phyloP scores from a whole-genome alignment of 2,329 filamentous ascomycete species.

The Beauveria pseudobassiana region DNA sequence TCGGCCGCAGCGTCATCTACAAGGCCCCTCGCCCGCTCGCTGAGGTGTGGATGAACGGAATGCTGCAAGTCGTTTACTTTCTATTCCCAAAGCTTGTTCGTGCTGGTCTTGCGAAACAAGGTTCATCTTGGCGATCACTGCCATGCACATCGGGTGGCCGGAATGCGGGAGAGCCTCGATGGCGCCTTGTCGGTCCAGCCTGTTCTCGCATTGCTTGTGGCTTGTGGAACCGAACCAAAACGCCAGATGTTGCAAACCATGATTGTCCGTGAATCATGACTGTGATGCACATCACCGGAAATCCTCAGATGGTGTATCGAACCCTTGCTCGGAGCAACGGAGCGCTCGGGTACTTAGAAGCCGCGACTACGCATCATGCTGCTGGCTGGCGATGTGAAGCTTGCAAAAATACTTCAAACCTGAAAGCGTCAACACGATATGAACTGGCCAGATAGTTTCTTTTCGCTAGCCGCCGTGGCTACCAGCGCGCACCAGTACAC shows the following conservation, averaged over 20 bases:
- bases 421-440: neutral
- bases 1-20: neutral
- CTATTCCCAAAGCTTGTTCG: neutral
- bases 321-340: neutral
- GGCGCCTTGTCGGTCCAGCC: neutral
- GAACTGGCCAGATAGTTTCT: neutral
- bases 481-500: neutral
- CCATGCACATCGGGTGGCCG: neutral
- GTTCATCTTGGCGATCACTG: neutral
- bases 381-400: neutral
- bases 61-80: neutral
- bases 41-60: neutral
- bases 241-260: neutral
- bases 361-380: neutral
- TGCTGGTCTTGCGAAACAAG: neutral
- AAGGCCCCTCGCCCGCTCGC: neutral
- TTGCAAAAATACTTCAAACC: neutral
- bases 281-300: neutral
- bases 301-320: neutral
- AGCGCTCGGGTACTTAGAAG: neutral
- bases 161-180: neutral
- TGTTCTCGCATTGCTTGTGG: neutral
- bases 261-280: slow-evolving; percentile 1
- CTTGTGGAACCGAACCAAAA: slow-evolving; percentile 6
- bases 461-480: neutral